Base-by-base conservation (phyloP, 2,329 filamentous ascomycete species). In the Sporothrix phasma region DNA sequence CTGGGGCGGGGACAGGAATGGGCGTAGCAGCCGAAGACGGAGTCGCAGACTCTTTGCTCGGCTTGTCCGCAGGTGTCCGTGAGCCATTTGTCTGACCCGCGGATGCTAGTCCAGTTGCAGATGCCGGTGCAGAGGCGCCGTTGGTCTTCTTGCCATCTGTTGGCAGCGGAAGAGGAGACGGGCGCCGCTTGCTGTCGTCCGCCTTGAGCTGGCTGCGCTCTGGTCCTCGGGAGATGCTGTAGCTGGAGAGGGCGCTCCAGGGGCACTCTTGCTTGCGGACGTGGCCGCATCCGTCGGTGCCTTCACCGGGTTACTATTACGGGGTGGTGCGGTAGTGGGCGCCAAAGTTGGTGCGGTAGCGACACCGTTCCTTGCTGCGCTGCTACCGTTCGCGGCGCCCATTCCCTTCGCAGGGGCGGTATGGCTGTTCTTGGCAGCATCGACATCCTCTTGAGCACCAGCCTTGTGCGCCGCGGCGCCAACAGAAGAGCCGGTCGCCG, bases 201-300 rank as follows among this genome's bases (percentile, higher is more conserved):
- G 77, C 77, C 61, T 75, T 77, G n/a, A 83, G 81, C 65, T 85
- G 83, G 62, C 82, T 17, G 89, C 90, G 71, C 88, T 92, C 72
- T 92, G 90, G 71, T 91, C 86, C 43, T 85, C 84, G 69, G 90
- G 85, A 5, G 87, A 86, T 60, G 84, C 80, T 13, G 89, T 31
- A 10, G 7, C 17, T 7, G 41, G 31, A 5, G 22, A 34, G 3
- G 24, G 15, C 6, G 2, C 26, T 13, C 22, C 41, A 11, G 31
- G 26, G 37, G 15, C 51, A n/a, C 26, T 31, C 34, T 34, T 45
- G 51, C 26, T 17, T 13, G 51, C 51, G 5, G 43, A 31, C 1
- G 34, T 31, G 5, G 15, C 34, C 24, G 22, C 47, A 8, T 62
- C 37, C 8, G 17, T 3, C 15, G 37, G 19, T 24, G 34, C 34